Evolutionary conservation across 1,139 yeast species (phyloP).

Genomic region (Hanseniaspora sp.): DNA sequence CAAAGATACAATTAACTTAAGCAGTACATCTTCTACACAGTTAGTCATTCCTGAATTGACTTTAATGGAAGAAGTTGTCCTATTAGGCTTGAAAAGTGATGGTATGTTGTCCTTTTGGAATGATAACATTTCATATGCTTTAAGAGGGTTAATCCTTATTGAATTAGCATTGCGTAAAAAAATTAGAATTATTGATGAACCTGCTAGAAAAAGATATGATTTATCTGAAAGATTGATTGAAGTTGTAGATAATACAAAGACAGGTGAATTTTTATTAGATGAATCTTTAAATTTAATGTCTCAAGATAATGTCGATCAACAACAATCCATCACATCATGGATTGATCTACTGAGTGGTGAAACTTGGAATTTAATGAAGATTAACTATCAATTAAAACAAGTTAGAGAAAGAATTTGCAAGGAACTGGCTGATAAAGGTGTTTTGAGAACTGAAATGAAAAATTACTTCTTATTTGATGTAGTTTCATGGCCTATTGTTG

Average conservation of each 20-base stretch:
- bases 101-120: conserved; percentile 97
- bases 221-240: conserved; percentile 78
- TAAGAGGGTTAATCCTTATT: conserved; percentile 84
- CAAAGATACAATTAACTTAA: conserved; percentile 37
- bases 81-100: conserved; percentile 90
- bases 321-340: conserved; percentile 80
- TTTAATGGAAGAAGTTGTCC: conserved; percentile 87
- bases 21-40: conserved; percentile 28
- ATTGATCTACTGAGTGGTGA: conserved; percentile 89
- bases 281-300: conserved; percentile 88
- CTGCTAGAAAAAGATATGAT: conserved; percentile 84
- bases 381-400: conserved; percentile 88
- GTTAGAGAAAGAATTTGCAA: conserved; percentile 94
- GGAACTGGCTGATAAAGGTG: conserved; percentile 96
- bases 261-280: conserved; percentile 91
- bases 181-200: conserved; percentile 80
- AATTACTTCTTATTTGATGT: conserved; percentile 89
- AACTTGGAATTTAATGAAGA: conserved; percentile 94
- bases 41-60: conserved; percentile 56
- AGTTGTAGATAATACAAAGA: conserved; percentile 71
- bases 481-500: conserved; percentile 97
- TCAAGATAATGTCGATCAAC: conserved; percentile 45
- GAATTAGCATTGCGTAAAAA: conserved; percentile 87
- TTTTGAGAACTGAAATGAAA: conserved; percentile 86
- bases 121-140: conserved; percentile 89